Conservation (phyloP, 805 yeast species). For the Kodamaea hsintzibuensis region DNA sequence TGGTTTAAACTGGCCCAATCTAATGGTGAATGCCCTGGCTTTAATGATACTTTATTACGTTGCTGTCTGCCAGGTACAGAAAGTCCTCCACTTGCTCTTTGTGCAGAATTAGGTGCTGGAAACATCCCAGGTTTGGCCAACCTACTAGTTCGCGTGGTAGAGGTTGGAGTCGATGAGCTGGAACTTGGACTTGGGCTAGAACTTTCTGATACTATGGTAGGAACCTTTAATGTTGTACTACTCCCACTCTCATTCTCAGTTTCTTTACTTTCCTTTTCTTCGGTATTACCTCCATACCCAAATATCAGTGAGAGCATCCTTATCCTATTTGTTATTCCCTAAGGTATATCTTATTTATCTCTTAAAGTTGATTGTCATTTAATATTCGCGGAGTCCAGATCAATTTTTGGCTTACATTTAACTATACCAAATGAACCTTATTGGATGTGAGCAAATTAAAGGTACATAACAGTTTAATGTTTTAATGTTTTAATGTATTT, state of each 20-base stretch:
- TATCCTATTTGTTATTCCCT: background rate
- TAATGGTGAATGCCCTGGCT: slow-evolving; percentile 82
- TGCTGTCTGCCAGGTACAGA: slow-evolving; percentile 15
- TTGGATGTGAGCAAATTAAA: too few species aligned
- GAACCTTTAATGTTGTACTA: background rate
- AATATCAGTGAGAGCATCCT: slow-evolving; percentile 3
- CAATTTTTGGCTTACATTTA: background rate
- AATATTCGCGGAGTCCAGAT: background rate
- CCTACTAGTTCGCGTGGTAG: background rate
- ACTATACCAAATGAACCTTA: too few species aligned
- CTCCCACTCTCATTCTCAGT: background rate
- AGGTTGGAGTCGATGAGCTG: background rate
- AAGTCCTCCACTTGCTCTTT: slow-evolving; percentile 25
- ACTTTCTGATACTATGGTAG: background rate
- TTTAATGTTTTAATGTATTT: too few species aligned
- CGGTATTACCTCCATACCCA: background rate
- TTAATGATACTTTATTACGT: slow-evolving; percentile 54
- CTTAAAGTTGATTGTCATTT: background rate
- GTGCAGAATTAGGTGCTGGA: slow-evolving; percentile 39
- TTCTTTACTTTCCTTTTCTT: background rate
- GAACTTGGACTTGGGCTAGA: background rate
- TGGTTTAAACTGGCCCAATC: slow-evolving; percentile 76
- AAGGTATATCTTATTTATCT: background rate
- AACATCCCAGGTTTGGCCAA: slow-evolving; percentile 15
- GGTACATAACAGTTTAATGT: background rate